These are phyloP conservation scores for Elongisporangium anandrum DNA, from an alignment of 352 stramenopile species.

Conservation along the genomic window DNA sequence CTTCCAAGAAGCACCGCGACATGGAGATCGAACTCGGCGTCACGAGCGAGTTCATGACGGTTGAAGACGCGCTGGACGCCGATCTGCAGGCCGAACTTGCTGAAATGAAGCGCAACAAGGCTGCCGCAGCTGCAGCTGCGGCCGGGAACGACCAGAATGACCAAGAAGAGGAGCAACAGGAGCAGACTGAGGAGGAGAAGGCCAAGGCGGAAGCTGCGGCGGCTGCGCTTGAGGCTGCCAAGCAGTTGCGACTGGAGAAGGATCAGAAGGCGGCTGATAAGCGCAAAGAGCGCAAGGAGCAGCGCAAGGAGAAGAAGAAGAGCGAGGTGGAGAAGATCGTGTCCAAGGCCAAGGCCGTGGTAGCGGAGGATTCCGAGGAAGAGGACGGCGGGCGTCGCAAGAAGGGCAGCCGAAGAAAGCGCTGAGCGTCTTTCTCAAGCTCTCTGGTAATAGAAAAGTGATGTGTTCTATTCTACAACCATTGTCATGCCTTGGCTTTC, in stretches of 20 bases:
- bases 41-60: slow-evolving; percentile 37
- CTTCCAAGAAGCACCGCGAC: slow-evolving; percentile 79
- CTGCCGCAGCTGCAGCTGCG: background rate
- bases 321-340: slow-evolving; percentile 74
- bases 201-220: slow-evolving; percentile 27
- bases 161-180: slow-evolving; percentile 17
- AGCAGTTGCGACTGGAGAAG: slow-evolving; percentile 57
- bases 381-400: slow-evolving; percentile 21
- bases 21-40: slow-evolving; percentile 71
- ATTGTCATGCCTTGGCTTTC: slow-evolving; percentile 22
- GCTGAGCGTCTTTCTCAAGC: slow-evolving; percentile 7
- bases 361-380: slow-evolving; percentile 30
- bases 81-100: slow-evolving; percentile 56
- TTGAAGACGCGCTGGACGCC: slow-evolving; percentile 62
- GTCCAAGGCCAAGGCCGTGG: slow-evolving; percentile 30
- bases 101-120: background rate
- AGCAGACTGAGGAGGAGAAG: slow-evolving; percentile 28
- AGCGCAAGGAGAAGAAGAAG: slow-evolving; percentile 79
- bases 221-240: background rate
- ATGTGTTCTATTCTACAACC: slow-evolving; percentile 3
- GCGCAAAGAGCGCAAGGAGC: slow-evolving; percentile 72
- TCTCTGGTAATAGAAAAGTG: slow-evolving; percentile 1
- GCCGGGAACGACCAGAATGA: slow-evolving; percentile 3
- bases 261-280: slow-evolving; percentile 78
- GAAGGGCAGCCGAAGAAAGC: slow-evolving; percentile 29